Evolutionary conservation across 2,329 filamentous ascomycete genomes (phyloP), one percentile per base, ranked within the genome.

Genomic region (Stemphylium vesicarium): DNA sequence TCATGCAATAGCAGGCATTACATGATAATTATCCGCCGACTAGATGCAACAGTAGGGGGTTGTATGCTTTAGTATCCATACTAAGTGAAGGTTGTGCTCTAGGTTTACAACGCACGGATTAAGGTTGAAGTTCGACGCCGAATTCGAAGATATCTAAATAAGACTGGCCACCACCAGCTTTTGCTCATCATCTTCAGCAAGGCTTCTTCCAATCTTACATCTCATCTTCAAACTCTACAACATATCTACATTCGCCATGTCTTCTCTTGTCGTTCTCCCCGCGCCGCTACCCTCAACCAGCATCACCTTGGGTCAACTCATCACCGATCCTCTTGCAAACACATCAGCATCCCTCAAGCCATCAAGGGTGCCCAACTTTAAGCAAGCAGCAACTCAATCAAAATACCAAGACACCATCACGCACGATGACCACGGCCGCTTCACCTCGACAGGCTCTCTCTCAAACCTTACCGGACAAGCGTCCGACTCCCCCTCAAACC

Each of bases 221-320:
- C 6, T 20, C 2, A 20, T 9, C 20, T 22, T 29, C 26, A 31
- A 6, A 6, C 11, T 12, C 4, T 24, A 41, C n/a, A 1, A 18
- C 16, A 4, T 9, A 24, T 31, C 22, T 9, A 5, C 9, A 2
- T 7, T n/a, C 50, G 51, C 13, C 37, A 72, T 71, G 69, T 57
- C 63, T 44, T 50, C 47, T 18, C 46, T 66, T 11, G 37, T 70
- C 39, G 46, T 63, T 10, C 60, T 73, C 4, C 71, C 70, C 18
- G 44, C 57, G 8, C 66, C 69, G 37, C 60, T 69, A 10, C 51
- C 69, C 12, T 50, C 65, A 12, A 54, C 44, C 32, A 55, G 63
- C 4, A 43, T 74, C 18, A 45, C 53, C 5, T 54, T 72, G 2
- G 69, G 70, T n/a, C 70, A 74, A 50, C 55, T 74, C 33, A 55